Base-by-base conservation (phyloP, 192 early-diverging fungal genomes). In the Pilaira anomala region DNA sequence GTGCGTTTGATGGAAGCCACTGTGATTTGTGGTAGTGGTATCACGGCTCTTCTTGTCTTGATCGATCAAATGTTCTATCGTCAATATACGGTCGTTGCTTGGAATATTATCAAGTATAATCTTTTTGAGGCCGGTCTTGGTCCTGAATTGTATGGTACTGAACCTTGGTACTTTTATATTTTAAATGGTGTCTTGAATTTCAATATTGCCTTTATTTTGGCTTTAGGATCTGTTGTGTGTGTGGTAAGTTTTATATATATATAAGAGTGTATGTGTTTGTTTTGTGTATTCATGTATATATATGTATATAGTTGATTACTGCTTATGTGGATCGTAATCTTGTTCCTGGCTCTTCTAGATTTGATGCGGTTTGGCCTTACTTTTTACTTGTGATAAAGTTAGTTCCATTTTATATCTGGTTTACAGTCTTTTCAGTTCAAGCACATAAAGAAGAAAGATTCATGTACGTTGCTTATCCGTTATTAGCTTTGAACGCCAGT, bases 401-500 rank as follows among this genome's bases (percentile, higher is more conserved):
- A 1, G 33, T 74, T 46, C 89, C 88, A 7, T 88, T 96, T 25
- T 88, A 89, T 45, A 41, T 93, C 14, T 87, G 85, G 85, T 78
- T 97, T 26, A 51, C 63, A 2, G 85, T 91, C 24, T 95, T 98
- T 60, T 87, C 86, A 2, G 21, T 80, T 11, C 94, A 96, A 72
- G 87, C 93, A n/a, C 97, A 98, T 79, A 98, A 98, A 75, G 97
- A 98, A 66, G 97, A 98, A 62, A 83, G 97, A 3, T 98, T 98
- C 64, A 63, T 98, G 64, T 95, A 80, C 73, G 88, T 97, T 18
- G 87, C 88, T 1, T 98, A 96, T 67, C 97, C 97, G 40, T 65
- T 91, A 41, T 72, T 98, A 26, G 86, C 88, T 69, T 83, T 93
- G 40, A 89, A 87, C 60, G 93, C 90, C 0, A 85, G 90, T 0